Evolutionary conservation across 2,329 filamentous ascomycete genomes (phyloP).

Genomic region (Aureobasidium sp.): DNA sequence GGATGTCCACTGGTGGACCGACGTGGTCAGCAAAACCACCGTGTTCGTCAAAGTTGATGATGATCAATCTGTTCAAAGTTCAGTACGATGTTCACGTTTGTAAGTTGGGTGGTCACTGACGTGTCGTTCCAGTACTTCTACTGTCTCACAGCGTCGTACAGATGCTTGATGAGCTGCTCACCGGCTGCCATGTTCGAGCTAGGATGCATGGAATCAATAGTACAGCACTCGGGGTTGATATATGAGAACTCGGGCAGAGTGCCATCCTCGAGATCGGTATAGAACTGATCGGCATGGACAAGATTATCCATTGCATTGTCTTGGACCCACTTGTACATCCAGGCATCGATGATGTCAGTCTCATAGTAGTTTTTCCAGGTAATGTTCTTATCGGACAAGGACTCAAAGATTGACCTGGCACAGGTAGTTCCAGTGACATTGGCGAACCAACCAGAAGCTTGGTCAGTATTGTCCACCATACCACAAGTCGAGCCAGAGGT

Average conservation of each 20-base stretch:
- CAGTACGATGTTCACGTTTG: not conserved
- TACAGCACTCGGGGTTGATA: slow-evolving; percentile 25
- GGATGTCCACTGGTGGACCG: slow-evolving; percentile 30
- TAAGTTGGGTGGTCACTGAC: not conserved
- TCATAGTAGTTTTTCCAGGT: slow-evolving; percentile 37
- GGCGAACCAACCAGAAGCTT: slow-evolving; percentile 24
- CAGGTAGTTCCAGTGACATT: slow-evolving; percentile 30
- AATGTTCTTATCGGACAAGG: slow-evolving; percentile 29
- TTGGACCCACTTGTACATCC: slow-evolving; percentile 33
- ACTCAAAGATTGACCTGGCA: slow-evolving; percentile 32
- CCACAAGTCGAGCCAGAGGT: slow-evolving; percentile 31
- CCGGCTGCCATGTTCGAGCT: slow-evolving; percentile 33
- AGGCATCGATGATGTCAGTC: slow-evolving; percentile 31
- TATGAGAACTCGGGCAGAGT: slow-evolving; percentile 23
- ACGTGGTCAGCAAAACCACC: slow-evolving; percentile 36
- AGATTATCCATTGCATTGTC: slow-evolving; percentile 30
- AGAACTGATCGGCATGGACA: slow-evolving; percentile 21
- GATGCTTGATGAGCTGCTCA: slow-evolving; percentile 33
- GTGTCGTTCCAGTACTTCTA: slow-evolving; percentile 34
- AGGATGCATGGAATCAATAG: slow-evolving; percentile 33
- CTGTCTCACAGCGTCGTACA: slow-evolving; percentile 36
- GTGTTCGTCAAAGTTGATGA: slow-evolving; percentile 36
- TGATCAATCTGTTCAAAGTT: slow-evolving; percentile 22
- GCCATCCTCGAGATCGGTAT: slow-evolving; percentile 20
- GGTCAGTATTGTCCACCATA: slow-evolving; percentile 27